These are phyloP conservation scores for Candida insectorum DNA, from an alignment of 805 yeast species.

Conservation along the genomic window DNA sequence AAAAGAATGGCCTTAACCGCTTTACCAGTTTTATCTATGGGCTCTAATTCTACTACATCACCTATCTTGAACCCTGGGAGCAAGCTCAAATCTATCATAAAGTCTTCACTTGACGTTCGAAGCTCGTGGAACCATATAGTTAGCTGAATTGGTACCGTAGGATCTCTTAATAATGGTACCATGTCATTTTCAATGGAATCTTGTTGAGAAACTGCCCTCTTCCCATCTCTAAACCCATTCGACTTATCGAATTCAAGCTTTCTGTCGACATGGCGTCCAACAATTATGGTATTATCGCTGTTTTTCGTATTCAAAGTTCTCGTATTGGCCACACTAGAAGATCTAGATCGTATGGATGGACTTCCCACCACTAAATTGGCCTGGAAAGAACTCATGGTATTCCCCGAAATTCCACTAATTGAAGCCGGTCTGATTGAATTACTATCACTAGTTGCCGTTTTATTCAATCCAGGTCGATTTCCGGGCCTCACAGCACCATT, in stretches of 20 bases:
- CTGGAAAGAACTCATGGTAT: slow-evolving; percentile 21
- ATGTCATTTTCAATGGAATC: slow-evolving; percentile 6
- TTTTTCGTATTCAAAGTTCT: slow-evolving; percentile 7
- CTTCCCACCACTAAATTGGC: slow-evolving; percentile 17
- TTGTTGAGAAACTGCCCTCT: slow-evolving; percentile 8
- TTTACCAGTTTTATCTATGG: slow-evolving; percentile 27
- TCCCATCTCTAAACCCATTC: slow-evolving; percentile 2
- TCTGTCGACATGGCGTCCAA: slow-evolving; percentile 10
- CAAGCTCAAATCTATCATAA: slow-evolving; percentile 56
- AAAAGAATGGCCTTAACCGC: slow-evolving; percentile 15
- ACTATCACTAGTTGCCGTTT: no score
- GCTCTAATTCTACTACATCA: slow-evolving; percentile 67
- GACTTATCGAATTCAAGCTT: slow-evolving; percentile 5
- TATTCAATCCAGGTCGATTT: no score
- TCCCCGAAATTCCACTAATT: no score
- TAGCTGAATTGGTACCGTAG: slow-evolving; percentile 31
- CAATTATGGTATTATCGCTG: slow-evolving; percentile 13
- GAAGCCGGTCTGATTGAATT: no score
- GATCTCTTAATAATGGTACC: slow-evolving; percentile 6
- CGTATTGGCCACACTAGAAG: slow-evolving; percentile 8
- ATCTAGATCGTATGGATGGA: slow-evolving; percentile 8
- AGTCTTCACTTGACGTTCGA: slow-evolving; percentile 53
- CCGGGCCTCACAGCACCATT: no score
- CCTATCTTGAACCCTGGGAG: slow-evolving; percentile 70
- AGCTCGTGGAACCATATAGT: slow-evolving; percentile 69